Percentiles rank a stretch among this genome's conserved stretches.
phyloP scores from a whole-genome alignment of 768 basidiomycete species.

The Boletus insuetus region DNA sequence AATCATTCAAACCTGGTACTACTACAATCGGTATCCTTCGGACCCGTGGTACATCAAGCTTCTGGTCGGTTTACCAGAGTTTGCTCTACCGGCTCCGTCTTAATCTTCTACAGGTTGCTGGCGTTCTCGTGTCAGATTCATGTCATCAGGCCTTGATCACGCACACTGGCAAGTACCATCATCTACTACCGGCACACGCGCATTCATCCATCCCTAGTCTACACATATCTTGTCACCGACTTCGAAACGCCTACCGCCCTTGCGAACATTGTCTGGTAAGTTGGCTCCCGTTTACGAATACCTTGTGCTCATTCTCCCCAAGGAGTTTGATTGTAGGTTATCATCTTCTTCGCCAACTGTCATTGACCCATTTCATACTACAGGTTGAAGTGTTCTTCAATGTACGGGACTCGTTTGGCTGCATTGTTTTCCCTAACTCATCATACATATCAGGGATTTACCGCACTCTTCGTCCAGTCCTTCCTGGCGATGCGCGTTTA shows the following conservation, averaged over 20 bases:
- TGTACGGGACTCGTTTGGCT: slow-evolving; percentile 20
- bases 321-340: slow-evolving; percentile 29
- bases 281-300: background rate
- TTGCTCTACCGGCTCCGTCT: background rate
- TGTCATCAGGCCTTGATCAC: slow-evolving; percentile 57
- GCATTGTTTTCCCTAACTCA: background rate
- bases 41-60: slow-evolving; percentile 51
- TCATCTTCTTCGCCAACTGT: background rate
- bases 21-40: slow-evolving; percentile 46
- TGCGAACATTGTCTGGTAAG: slow-evolving; percentile 43
- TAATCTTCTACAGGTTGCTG: slow-evolving; percentile 41
- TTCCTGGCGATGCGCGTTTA: slow-evolving; percentile 56
- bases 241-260: slow-evolving; percentile 31
- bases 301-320: background rate
- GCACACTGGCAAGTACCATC: slow-evolving; percentile 42
- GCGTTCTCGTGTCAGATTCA: slow-evolving; percentile 52
- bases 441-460: slow-evolving; percentile 34
- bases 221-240: slow-evolving; percentile 46
- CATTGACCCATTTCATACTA: background rate
- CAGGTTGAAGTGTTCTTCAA: slow-evolving; percentile 57
- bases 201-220: slow-evolving; percentile 34
- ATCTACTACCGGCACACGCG: no score
- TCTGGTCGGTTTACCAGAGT: slow-evolving; percentile 36
- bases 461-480: slow-evolving; percentile 55
- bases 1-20: slow-evolving; percentile 56